Evolutionary conservation across 805 yeast genomes (phyloP), one percentile per base, ranked within the genome.

Genomic region (Metschnikowia similis): DNA sequence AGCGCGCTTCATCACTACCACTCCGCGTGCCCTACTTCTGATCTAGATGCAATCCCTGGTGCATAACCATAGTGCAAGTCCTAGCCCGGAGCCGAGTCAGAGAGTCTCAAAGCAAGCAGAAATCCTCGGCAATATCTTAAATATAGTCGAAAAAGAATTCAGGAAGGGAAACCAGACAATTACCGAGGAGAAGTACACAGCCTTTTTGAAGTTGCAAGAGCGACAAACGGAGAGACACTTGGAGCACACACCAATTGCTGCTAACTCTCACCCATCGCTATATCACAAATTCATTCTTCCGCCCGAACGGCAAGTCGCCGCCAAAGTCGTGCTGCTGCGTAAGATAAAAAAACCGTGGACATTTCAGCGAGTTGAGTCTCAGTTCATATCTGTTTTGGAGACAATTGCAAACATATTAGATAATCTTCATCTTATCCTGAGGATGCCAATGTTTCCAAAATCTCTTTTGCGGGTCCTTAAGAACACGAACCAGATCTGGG

Each of bases 401-500:
- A 60, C 62, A 2, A 27, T 69, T 35, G 77, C 76, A 31, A 70
- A 68, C 45, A 53, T 73, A 6, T 56, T 73, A 16, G 78, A 73
- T 56, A 73, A 71, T 48, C 61, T 73, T 13, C 76, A 73, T 50
- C 65, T 73, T 40, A 66, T 73, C 30, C 70, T 75, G 39, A 65
- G 68, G 49, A 54, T 73, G 31, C 78, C 78, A 17, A 68, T 72
- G 73, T 73, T 73, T 50, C 78, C 78, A 2, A 56, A 68, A 48
- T 53, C 51, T 21, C 54, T 73, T 8, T 31, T 58, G 16, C 60
- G 60, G 7, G 48, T 72, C 17, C 59, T 73, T 44, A 70, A 70
- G 48, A 73, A 72, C 47, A 73, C 78, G 49, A 73, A 73, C 56
- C 70, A 70, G 53, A 54, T 73, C 39, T 73, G 78, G 78, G 67